Evolutionary conservation across 2,329 filamentous ascomycete genomes (phyloP).

Genomic region (Hypoxylon sp.): DNA sequence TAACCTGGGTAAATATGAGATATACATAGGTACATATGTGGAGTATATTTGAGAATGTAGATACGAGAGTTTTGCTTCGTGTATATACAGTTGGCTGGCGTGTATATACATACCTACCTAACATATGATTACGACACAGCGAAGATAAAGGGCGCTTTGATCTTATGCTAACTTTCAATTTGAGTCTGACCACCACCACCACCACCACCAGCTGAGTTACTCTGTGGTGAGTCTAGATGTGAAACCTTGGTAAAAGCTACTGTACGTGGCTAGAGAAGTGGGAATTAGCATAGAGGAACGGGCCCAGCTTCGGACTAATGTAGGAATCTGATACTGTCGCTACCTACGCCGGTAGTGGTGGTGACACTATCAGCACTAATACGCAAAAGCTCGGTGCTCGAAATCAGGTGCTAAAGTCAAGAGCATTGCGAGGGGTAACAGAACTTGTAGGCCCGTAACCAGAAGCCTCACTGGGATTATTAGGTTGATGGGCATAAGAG

Average conservation of each 20-base stretch:
- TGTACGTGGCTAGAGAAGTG: not conserved
- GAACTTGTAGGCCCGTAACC: too few species aligned
- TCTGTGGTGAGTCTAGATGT: not conserved
- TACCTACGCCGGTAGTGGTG: not conserved
- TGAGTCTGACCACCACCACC: too few species aligned
- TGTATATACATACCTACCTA: conserved; percentile 1
- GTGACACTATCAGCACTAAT: not conserved
- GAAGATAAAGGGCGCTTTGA: not conserved
- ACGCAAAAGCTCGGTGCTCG: too few species aligned
- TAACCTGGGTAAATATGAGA: not conserved
- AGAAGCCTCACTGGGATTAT: too few species aligned
- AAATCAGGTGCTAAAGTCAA: too few species aligned
- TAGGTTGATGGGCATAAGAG: too few species aligned
- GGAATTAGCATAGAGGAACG: not conserved
- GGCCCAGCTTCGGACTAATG: not conserved
- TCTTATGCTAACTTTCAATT: not conserved
- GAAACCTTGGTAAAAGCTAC: not conserved
- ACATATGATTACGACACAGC: not conserved
- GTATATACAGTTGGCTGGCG: conserved; percentile 1
- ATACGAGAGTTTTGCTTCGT: conserved; percentile 17
- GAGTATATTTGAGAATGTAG: conserved; percentile 8
- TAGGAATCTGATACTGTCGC: not conserved
- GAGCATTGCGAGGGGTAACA: too few species aligned
- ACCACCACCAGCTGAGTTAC: not conserved
- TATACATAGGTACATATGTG: not conserved